phyloP scores from a whole-genome alignment of 768 basidiomycete species.

The Mrakia frigida region DNA sequence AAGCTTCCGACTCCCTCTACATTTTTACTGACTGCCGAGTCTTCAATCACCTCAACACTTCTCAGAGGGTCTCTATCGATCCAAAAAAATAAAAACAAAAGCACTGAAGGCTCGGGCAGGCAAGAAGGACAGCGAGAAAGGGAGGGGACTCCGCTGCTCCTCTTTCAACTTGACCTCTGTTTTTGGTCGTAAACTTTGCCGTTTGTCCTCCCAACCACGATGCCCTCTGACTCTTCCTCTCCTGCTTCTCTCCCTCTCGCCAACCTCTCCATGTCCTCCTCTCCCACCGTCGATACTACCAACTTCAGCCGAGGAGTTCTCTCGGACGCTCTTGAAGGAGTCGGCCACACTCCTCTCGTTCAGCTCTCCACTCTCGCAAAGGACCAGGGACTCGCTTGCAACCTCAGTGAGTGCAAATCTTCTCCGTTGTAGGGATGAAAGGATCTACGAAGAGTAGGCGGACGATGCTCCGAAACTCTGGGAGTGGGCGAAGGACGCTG shows the following conservation, averaged over 20 bases:
- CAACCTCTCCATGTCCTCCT: background rate
- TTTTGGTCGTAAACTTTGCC: background rate
- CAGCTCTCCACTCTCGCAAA: conserved; percentile 72
- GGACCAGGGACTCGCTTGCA: conserved; percentile 74
- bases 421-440: background rate
- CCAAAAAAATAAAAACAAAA: too few relatives aligned
- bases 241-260: background rate
- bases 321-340: conserved; percentile 71
- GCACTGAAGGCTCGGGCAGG: too few relatives aligned
- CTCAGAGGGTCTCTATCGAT: too few relatives aligned
- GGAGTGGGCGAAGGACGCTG: background rate
- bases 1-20: too few relatives aligned
- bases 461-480: background rate
- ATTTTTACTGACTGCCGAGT: too few relatives aligned
- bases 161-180: background rate
- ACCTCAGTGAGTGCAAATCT: conserved; percentile 61
- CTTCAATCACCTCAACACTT: too few relatives aligned
- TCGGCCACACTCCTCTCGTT: conserved; percentile 87
- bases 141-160: too few relatives aligned
- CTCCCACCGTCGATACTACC: conserved; percentile 17
- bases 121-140: too few relatives aligned
- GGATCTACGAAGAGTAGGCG: too few relatives aligned
- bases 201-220: conserved; percentile 28
- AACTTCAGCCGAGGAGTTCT: conserved; percentile 49
- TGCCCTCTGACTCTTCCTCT: background rate